phyloP scores from a whole-genome alignment of 2,329 filamentous ascomycete genomes.

The Eutypa lata region DNA sequence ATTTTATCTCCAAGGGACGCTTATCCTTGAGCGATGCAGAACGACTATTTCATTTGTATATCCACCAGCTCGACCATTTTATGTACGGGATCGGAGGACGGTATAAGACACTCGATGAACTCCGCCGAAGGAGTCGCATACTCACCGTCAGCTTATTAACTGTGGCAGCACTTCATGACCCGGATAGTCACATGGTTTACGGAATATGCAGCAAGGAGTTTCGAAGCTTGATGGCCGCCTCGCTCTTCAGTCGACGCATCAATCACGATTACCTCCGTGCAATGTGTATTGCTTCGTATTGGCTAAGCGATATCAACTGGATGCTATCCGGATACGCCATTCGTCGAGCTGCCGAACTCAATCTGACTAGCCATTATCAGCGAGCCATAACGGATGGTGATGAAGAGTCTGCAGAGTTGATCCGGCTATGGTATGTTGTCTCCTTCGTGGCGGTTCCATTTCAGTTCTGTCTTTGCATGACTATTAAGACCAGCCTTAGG shows the following conservation, averaged over 20 bases:
- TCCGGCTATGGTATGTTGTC: conserved; percentile 55
- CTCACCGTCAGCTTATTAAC: conserved; percentile 49
- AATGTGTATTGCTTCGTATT: conserved; percentile 59
- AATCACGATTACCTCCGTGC: conserved; percentile 53
- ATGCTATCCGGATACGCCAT: conserved; percentile 56
- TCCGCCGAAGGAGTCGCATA: conserved; percentile 53
- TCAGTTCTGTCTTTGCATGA: conserved; percentile 46
- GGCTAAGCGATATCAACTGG: conserved; percentile 62
- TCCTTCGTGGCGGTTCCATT: too few species aligned
- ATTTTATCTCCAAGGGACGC: conserved; percentile 41
- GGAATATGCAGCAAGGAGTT: conserved; percentile 19
- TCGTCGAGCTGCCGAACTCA: conserved; percentile 45
- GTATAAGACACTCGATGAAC: conserved; percentile 45
- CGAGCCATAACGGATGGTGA: conserved; percentile 35
- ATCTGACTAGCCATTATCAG: conserved; percentile 40
- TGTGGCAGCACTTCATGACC: conserved; percentile 40
- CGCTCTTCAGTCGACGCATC: conserved; percentile 33
- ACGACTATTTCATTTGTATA: conserved; percentile 48
- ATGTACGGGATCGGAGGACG: conserved; percentile 49
- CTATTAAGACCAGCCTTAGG: neutral
- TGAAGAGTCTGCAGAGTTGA: conserved; percentile 47
- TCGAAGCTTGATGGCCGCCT: conserved; percentile 16
- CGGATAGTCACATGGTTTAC: conserved; percentile 13
- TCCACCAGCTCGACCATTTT: conserved; percentile 46
- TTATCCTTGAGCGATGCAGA: conserved; percentile 47